These are phyloP conservation scores for Ceraceosorus guamensis DNA, from an alignment of 1,284 basidiomycete genomes.

Conservation along the genomic window DNA sequence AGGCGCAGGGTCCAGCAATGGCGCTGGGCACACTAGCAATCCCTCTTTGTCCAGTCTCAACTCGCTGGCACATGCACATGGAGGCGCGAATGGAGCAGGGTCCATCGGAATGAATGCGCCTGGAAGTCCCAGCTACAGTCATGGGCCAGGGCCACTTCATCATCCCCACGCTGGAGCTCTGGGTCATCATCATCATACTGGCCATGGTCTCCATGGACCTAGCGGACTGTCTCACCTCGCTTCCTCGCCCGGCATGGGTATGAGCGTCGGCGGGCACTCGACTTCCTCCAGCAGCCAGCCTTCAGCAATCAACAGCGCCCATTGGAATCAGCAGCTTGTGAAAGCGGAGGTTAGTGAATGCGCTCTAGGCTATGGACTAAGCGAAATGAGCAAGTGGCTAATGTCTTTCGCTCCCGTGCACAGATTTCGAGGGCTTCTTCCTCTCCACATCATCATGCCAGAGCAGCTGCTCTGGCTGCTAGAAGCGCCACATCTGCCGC, in stretches of 20 bases:
- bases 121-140: slow-evolving; percentile 31
- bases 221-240: too few relatives aligned
- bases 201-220: too few relatives aligned
- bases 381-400: neutral
- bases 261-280: slow-evolving; percentile 18
- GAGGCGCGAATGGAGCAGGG: slow-evolving; percentile 18
- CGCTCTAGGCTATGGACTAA: neutral
- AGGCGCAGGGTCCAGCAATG: slow-evolving; percentile 22
- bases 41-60: slow-evolving; percentile 37
- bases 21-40: slow-evolving; percentile 35
- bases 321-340: slow-evolving; percentile 45
- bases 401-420: neutral
- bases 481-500: slow-evolving; percentile 53
- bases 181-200: too few relatives aligned
- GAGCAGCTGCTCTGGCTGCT: slow-evolving; percentile 56
- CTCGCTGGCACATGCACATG: slow-evolving; percentile 32
- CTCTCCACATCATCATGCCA: slow-evolving; percentile 56
- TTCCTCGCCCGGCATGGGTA: slow-evolving; percentile 19
- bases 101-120: slow-evolving; percentile 17
- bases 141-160: slow-evolving; percentile 20
- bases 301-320: slow-evolving; percentile 19
- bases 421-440: slow-evolving; percentile 54
- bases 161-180: slow-evolving; percentile 26
- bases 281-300: slow-evolving; percentile 14
- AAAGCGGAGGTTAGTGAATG: slow-evolving; percentile 30